Base-by-base conservation (phyloP, 805 yeast species). In the Candida nitratophila region DNA sequence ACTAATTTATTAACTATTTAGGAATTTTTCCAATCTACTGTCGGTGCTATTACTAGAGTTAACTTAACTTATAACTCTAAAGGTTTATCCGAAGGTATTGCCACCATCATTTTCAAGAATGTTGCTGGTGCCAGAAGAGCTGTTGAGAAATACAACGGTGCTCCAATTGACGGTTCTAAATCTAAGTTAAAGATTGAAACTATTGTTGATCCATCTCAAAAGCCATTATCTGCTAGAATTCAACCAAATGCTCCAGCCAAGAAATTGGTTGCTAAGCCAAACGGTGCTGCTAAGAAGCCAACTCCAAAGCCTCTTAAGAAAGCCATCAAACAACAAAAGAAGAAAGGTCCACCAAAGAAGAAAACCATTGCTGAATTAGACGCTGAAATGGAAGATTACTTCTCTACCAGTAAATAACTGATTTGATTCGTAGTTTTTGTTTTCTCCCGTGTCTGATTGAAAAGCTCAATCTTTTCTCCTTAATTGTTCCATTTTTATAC, bases 381-480 rank as follows among this genome's bases (percentile, higher is more conserved):
- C 69, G 96, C 90, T 63, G 98, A 91, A 71, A 91, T 93, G 99
- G 85, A 89, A 50, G 98, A 90, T 63, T 91, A 91, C 71, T 90
- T 91, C 56, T 81, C 79, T 50, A 71, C 68, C 51, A 67, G 68
- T 39, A 48, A 51, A 44, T 49, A 42, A 36, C 14, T 40, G 7
- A 16, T 20, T 40, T 27, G 15, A 8, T 26, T 4, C 15, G 8
- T 7, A 17, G 17, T 9, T 8, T 31, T 40, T 5, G 11, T 31
- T 32, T 24, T 6, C 17, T 12, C 31, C 21, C 6, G 9, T 16
- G 14, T 33, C 20, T 17, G 6, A 14, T 16, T 33, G 11, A 12
- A 24, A 24, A 24, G 27, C 27, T 7, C 10, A 24, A 24, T 24
- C 10, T 24, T 24, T 6, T 7, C 37, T 12, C 24, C 20, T 32